Percentiles rank a stretch among this genome's conserved stretches.
Evolutionary conservation across 2,329 filamentous ascomycete species (phyloP).

Genomic region (Lecanicillium sp.): DNA sequence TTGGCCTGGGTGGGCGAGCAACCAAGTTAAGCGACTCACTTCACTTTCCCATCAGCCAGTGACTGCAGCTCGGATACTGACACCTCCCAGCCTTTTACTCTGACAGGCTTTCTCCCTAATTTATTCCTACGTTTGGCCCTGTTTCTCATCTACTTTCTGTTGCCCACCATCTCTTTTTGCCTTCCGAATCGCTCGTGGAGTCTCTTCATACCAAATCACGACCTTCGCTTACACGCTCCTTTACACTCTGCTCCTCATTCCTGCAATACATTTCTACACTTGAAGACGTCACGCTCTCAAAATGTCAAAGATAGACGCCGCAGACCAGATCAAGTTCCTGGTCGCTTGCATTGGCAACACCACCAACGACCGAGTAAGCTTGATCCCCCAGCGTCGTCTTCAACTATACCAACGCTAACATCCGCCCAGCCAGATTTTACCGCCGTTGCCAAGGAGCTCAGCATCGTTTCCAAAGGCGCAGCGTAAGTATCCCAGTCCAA

Average conservation of each 20-base stretch:
- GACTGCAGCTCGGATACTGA: too few relatives aligned
- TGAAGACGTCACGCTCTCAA: slow-evolving; percentile 13
- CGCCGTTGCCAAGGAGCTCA: slow-evolving; percentile 55
- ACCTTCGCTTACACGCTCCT: too few relatives aligned
- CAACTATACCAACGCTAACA: not conserved
- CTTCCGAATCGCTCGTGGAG: slow-evolving; percentile 3
- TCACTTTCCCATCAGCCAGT: too few relatives aligned
- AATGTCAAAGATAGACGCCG: slow-evolving; percentile 45
- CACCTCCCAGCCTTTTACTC: too few relatives aligned
- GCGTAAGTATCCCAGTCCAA: slow-evolving; percentile 59
- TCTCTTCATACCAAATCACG: too few relatives aligned
- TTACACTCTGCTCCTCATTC: slow-evolving; percentile 7
- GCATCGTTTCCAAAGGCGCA: slow-evolving; percentile 57
- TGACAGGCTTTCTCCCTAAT: too few relatives aligned
- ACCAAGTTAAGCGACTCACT: too few relatives aligned
- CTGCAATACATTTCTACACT: not conserved
- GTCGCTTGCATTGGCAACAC: slow-evolving; percentile 57
- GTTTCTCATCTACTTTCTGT: not conserved
- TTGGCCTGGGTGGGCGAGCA: too few relatives aligned
- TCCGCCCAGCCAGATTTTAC: slow-evolving; percentile 53
- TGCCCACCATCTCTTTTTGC: not conserved
- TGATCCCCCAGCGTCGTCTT: too few relatives aligned
- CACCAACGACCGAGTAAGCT: slow-evolving; percentile 48
- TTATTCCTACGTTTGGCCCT: not conserved
- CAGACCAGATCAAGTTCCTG: slow-evolving; percentile 56